Conservation (phyloP, 352 stramenopile genomes). For the Globisporangium camurandrum region DNA sequence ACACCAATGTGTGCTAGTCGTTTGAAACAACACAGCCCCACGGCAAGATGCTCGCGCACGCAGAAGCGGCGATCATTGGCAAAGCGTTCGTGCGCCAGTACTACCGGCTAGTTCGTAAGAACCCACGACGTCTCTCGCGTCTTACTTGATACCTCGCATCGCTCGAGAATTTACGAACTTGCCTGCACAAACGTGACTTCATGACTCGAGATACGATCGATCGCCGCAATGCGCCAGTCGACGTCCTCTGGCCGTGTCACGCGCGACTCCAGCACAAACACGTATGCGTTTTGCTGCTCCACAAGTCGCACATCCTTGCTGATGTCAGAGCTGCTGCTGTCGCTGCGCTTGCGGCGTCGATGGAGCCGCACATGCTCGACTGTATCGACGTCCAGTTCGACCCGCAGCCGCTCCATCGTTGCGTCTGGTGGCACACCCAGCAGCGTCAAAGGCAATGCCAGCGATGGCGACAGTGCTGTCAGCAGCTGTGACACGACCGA, state of each 20-base stretch:
- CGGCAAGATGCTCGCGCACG: too few species aligned
- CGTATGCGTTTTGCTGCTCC: slow-evolving; percentile 7
- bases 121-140: too few species aligned
- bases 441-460: background rate
- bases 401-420: slow-evolving; percentile 2
- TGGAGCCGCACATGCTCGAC: slow-evolving; percentile 9
- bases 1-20: too few species aligned
- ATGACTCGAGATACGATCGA: slow-evolving; percentile 5
- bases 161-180: too few species aligned
- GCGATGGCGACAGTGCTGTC: background rate
- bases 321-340: too few species aligned
- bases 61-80: too few species aligned
- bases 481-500: background rate
- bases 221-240: slow-evolving; percentile 35
- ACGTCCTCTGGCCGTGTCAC: slow-evolving; percentile 43
- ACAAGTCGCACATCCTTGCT: background rate
- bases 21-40: too few species aligned
- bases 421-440: background rate
- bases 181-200: too few species aligned
- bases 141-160: too few species aligned
- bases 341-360: slow-evolving; percentile 2
- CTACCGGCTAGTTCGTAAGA: too few species aligned
- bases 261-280: slow-evolving; percentile 37
- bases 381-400: slow-evolving; percentile 4
- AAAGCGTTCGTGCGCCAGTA: too few species aligned